phyloP scores from a whole-genome alignment of 2,329 filamentous ascomycete species.

The Ophiostoma tasmaniense region DNA sequence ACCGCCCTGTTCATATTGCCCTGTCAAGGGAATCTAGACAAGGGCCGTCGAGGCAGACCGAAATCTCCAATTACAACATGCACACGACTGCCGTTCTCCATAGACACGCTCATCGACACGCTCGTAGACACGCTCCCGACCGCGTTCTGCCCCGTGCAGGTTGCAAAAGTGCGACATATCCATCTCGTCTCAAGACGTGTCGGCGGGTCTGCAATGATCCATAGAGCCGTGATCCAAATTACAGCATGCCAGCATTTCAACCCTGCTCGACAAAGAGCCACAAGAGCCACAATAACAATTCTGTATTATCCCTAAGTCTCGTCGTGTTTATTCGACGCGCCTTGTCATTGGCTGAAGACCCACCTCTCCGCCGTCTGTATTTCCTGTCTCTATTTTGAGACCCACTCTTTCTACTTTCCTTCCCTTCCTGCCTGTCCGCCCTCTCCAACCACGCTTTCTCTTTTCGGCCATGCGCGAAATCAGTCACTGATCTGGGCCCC shows the following conservation, averaged over 20 bases:
- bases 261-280: neutral
- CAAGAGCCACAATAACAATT: neutral
- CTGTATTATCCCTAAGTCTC: neutral
- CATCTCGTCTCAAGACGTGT: neutral
- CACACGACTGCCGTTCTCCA: neutral
- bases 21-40: neutral
- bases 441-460: neutral
- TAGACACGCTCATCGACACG: neutral
- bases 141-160: neutral
- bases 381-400: neutral
- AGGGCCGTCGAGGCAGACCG: neutral
- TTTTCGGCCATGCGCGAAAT: constrained; percentile 16
- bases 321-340: constrained; percentile 15
- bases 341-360: constrained; percentile 19
- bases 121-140: neutral
- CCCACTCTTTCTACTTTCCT: neutral
- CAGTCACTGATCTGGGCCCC: constrained; percentile 22
- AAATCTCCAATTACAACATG: neutral
- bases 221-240: neutral
- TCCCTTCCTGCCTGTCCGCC: neutral
- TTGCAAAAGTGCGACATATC: neutral
- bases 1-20: neutral
- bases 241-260: neutral
- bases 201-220: neutral
- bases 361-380: neutral